Evolutionary conservation across 805 yeast genomes (phyloP).

Genomic region (Candida sanyiensis): DNA sequence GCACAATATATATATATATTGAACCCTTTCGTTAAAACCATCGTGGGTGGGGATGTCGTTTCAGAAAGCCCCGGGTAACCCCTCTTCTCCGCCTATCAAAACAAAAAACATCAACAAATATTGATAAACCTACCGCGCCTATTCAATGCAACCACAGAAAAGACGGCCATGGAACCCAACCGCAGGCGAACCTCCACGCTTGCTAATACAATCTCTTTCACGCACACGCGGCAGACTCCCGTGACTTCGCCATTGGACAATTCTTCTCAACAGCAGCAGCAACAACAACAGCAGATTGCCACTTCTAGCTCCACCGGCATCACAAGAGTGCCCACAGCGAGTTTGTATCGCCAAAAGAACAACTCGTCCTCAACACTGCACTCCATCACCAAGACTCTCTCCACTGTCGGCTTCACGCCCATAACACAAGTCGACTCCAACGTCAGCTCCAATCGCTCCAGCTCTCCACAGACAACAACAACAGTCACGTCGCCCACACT

Average conservation of each 20-base stretch:
- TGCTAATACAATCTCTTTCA: conserved; percentile 25
- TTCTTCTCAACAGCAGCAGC: background rate
- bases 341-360: conserved; percentile 4
- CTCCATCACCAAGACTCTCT: conserved; percentile 21
- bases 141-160: background rate
- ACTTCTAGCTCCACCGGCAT: background rate
- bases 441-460: background rate
- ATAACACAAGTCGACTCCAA: conserved; percentile 10
- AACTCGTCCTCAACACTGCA: conserved; percentile 23
- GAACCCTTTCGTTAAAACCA: too few species aligned
- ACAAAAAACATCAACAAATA: background rate
- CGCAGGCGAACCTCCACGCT: conserved; percentile 20
- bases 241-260: too few species aligned
- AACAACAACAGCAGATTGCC: conserved; percentile 1
- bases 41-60: too few species aligned
- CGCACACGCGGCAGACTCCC: conserved; percentile 18
- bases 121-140: too few species aligned
- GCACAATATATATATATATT: too few species aligned
- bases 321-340: conserved; percentile 1
- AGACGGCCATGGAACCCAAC: conserved; percentile 1
- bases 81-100: too few species aligned
- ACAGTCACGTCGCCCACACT: background rate
- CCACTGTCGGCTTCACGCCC: conserved; percentile 26
- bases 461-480: background rate
- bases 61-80: too few species aligned